phyloP scores from a whole-genome alignment of 257 asterid species.

The Craterostigma plantagineum region DNA sequence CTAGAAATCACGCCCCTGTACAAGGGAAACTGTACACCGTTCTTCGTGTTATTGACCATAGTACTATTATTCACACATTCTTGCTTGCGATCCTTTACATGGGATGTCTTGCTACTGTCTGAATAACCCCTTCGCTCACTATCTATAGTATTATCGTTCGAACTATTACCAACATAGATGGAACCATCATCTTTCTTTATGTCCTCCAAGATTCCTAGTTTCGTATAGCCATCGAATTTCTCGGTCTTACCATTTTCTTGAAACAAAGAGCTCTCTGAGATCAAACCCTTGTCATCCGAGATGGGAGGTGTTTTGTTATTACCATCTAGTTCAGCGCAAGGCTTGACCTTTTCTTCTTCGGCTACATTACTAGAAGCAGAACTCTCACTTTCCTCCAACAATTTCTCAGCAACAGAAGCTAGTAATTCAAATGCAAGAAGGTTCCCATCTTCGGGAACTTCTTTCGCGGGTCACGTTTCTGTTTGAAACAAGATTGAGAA shows the following conservation, averaged over 20 bases:
- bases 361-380: constrained; percentile 68
- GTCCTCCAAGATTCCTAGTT: constrained; percentile 17
- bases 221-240: constrained; percentile 29
- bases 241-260: constrained; percentile 20
- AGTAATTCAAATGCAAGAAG: constrained; percentile 86
- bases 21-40: constrained; percentile 80
- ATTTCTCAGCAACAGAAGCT: constrained; percentile 90
- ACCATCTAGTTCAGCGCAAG: constrained; percentile 14
- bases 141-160: constrained; percentile 16
- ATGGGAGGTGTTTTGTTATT: constrained; percentile 14
- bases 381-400: constrained; percentile 76
- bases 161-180: no score
- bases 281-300: no score
- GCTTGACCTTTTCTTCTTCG: constrained; percentile 23
- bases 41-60: constrained; percentile 39
- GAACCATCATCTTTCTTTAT: background rate
- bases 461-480: constrained; percentile 42
- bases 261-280: no score
- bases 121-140: constrained; percentile 14
- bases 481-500: constrained; percentile 12
- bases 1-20: constrained; percentile 44
- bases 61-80: constrained; percentile 40
- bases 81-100: constrained; percentile 35
- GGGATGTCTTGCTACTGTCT: constrained; percentile 18
- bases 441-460: constrained; percentile 21